phyloP scores from a whole-genome alignment of 495 filamentous ascomycete species.

The Halenospora varia region DNA sequence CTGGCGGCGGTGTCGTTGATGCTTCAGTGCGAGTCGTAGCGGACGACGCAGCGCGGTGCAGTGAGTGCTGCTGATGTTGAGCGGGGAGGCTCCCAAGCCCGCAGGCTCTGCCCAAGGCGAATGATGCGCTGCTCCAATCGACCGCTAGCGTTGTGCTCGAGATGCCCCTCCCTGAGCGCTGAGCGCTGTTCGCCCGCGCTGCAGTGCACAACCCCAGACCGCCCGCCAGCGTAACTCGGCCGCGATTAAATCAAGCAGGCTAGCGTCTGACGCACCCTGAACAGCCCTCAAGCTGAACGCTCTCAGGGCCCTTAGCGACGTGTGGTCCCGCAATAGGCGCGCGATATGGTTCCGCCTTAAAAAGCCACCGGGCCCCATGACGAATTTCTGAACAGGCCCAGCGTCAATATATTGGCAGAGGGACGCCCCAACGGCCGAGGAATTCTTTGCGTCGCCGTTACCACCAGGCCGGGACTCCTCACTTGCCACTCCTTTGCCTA shows the following conservation, averaged over 20 bases:
- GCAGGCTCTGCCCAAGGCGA: neutral
- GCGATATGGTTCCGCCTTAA: constrained; percentile 14
- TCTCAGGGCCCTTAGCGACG: constrained; percentile 15
- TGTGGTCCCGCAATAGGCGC: constrained; percentile 20
- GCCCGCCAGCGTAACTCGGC: neutral
- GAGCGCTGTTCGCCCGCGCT: too few relatives aligned
- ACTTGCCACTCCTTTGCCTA: neutral
- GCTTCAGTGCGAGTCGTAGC: too few relatives aligned
- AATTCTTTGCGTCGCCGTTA: constrained; percentile 19
- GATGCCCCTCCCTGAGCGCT: too few relatives aligned
- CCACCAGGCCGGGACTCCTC: constrained; percentile 17
- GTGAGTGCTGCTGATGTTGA: neutral
- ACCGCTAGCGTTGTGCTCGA: too few relatives aligned
- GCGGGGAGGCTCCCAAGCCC: neutral
- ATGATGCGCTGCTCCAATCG: too few relatives aligned
- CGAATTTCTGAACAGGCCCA: constrained; percentile 15
- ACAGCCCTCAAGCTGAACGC: neutral
- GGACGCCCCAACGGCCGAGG: constrained; percentile 17
- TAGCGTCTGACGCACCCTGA: neutral
- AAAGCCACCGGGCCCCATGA: constrained; percentile 19
- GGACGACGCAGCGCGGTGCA: too few relatives aligned
- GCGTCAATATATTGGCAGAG: constrained; percentile 23
- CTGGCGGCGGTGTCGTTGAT: neutral
- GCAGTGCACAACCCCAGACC: too few relatives aligned
- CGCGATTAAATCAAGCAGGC: constrained; percentile 5